Evolutionary conservation across 2,329 filamentous ascomycete species (phyloP).

Genomic region (Claviceps sp.): DNA sequence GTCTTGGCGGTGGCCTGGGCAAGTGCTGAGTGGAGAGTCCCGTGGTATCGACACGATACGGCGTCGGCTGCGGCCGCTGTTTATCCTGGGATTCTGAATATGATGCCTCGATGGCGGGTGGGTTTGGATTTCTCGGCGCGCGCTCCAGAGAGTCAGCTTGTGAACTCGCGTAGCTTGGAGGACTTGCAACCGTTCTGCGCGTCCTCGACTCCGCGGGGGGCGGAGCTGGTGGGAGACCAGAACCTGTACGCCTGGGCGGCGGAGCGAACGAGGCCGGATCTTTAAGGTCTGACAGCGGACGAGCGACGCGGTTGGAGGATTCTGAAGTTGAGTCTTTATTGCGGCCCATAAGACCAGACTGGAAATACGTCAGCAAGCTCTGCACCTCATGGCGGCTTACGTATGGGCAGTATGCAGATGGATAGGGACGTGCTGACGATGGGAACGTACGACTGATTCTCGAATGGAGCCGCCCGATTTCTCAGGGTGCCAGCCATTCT

Average conservation of each 20-base stretch:
- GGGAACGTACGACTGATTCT: constrained; percentile 27
- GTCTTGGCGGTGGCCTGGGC: constrained; percentile 54
- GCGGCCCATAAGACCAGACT: constrained; percentile 35
- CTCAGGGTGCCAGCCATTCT: constrained; percentile 40
- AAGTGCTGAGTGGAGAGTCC: constrained; percentile 56
- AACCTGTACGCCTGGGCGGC: constrained; percentile 51
- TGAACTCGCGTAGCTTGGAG: constrained; percentile 22
- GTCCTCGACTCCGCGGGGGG: constrained; percentile 8
- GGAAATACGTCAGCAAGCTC: constrained; percentile 4
- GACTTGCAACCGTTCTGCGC: constrained; percentile 17
- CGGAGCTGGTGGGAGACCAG: constrained; percentile 21
- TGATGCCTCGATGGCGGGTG: not conserved
- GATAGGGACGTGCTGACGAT: not conserved
- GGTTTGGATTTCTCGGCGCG: constrained; percentile 22
- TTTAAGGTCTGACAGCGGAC: constrained; percentile 55
- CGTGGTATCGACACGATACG: constrained; percentile 57
- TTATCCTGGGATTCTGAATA: constrained; percentile 5
- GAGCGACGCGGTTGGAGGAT: constrained; percentile 26
- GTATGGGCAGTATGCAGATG: not conserved
- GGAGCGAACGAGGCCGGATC: constrained; percentile 70
- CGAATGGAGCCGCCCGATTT: constrained; percentile 24
- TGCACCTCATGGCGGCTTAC: too few species aligned
- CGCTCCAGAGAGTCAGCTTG: constrained; percentile 9
- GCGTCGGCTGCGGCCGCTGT: constrained; percentile 40
- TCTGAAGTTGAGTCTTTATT: constrained; percentile 16